Conservation (phyloP, 768 basidiomycete species). For the Tulasnella calospora region DNA sequence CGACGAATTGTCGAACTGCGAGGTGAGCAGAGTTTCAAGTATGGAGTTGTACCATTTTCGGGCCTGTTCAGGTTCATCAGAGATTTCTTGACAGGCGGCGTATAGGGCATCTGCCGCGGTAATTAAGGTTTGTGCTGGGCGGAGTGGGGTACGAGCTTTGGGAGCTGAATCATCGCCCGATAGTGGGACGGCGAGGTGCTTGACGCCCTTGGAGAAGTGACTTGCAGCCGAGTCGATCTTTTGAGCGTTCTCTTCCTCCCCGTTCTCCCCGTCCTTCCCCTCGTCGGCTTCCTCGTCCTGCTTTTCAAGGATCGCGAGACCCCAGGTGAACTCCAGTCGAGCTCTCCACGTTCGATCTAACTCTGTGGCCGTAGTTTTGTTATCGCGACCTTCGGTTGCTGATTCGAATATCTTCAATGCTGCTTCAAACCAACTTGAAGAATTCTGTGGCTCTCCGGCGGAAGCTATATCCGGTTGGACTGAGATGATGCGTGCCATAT, state of each 20-base stretch:
- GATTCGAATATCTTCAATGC: conserved; percentile 63
- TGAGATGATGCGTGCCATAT: conserved; percentile 58
- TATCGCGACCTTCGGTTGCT: background rate
- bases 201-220: background rate
- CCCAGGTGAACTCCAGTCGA: background rate
- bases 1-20: background rate
- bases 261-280: background rate
- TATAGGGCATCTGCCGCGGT: conserved; percentile 44
- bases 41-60: background rate
- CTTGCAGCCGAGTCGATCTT: background rate
- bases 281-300: background rate
- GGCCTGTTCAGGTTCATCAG: conserved; percentile 39
- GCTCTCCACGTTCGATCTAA: conserved; percentile 38
- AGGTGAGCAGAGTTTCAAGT: background rate
- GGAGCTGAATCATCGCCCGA: conserved; percentile 9
- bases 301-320: background rate
- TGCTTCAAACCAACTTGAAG: conserved; percentile 59
- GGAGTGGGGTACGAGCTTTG: conserved; percentile 52
- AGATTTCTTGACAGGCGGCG: conserved; percentile 61
- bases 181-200: background rate
- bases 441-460: conserved; percentile 50
- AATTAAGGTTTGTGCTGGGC: conserved; percentile 54
- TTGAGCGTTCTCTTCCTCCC: background rate
- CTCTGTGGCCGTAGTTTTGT: conserved; percentile 40
- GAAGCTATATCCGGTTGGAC: conserved; percentile 49